Conservation (phyloP, 495 filamentous ascomycete species). For the Neurospora sp. region DNA sequence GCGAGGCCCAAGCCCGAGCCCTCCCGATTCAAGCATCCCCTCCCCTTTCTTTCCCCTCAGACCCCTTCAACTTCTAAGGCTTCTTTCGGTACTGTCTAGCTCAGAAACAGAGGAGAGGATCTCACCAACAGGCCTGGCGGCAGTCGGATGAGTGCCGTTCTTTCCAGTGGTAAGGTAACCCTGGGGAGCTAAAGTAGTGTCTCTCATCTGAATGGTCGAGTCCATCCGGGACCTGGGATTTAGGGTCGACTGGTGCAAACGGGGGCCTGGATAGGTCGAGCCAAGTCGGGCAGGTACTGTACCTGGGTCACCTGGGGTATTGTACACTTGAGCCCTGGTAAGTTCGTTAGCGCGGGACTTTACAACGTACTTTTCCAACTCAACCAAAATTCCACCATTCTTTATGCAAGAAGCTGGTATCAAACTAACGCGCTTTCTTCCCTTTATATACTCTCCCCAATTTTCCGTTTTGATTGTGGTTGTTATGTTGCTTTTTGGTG, state of each 20-base stretch:
- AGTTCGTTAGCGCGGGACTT: too few relatives aligned
- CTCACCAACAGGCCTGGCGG: background rate
- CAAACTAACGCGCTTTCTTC: too few relatives aligned
- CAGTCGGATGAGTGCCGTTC: background rate
- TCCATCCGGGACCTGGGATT: background rate
- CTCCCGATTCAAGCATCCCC: background rate
- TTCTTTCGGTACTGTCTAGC: background rate
- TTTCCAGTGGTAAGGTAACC: background rate
- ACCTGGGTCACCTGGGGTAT: background rate
- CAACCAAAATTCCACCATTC: too few relatives aligned
- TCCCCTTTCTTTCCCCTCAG: background rate
- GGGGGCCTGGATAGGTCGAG: conserved; percentile 7
- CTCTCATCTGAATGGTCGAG: background rate
- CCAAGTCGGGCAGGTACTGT: conserved; percentile 7
- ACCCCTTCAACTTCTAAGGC: background rate
- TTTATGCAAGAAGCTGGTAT: too few relatives aligned
- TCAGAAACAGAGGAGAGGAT: background rate
- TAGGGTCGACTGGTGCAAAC: background rate
- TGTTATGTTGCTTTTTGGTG: too few relatives aligned
- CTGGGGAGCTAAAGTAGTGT: background rate
- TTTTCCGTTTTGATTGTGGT: too few relatives aligned
- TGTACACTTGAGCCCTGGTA: too few relatives aligned
- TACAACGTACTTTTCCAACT: too few relatives aligned
- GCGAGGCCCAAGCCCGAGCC: background rate
- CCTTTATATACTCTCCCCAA: too few relatives aligned